Evolutionary conservation across 495 filamentous ascomycete genomes (phyloP), one percentile per base, ranked within the genome.

Genomic region (Aspergillus avenaceus): DNA sequence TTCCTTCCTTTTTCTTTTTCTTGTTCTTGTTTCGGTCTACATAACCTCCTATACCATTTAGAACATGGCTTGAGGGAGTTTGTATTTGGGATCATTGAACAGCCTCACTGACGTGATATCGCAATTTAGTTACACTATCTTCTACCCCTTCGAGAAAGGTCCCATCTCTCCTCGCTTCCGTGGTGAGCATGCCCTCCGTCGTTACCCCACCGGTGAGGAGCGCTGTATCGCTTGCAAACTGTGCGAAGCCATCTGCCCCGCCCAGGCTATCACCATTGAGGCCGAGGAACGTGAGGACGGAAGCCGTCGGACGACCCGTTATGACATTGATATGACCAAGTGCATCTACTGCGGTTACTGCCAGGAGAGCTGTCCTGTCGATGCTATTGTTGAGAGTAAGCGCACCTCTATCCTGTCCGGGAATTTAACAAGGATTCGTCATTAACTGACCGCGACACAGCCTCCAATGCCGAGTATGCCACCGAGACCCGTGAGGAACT

Each of bases 261-360:
- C 93, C 19, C 84, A 91, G 71, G 91, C 91, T 57, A 98, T 97
- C 66, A 97, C 92, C 19, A 98, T 98, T 60, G 93, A 98, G 74
- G 95, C 93, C 40, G 93, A 98, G 64, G 93, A 98, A 75, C 90
- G 93, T 71, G 88, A 85, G 62, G 93, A 98, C 62, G 93, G 93
- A 37, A 93, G 88, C 59, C 81, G 93, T 63, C 82, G 93, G 61
- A 98, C 93, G 41, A 96, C 92, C 44, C 83, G 91, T 64, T 98
- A 98, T 73, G 93, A 98, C 74, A 96, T 98, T 68, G 93, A 98
- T 78, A 98, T 98, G 93, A 97, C 93, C 65, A 98, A 98, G 78
- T 98, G 93, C 73, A 98, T 98, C 67, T 98, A 97, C 80, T 98
- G 93, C 67, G 93, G 93, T 12, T 95, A 95, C 78, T 98, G 93